Evolutionary conservation across 768 basidiomycete genomes (phyloP), one percentile per base, ranked within the genome.

Genomic region (Lactarius sanguifluus): DNA sequence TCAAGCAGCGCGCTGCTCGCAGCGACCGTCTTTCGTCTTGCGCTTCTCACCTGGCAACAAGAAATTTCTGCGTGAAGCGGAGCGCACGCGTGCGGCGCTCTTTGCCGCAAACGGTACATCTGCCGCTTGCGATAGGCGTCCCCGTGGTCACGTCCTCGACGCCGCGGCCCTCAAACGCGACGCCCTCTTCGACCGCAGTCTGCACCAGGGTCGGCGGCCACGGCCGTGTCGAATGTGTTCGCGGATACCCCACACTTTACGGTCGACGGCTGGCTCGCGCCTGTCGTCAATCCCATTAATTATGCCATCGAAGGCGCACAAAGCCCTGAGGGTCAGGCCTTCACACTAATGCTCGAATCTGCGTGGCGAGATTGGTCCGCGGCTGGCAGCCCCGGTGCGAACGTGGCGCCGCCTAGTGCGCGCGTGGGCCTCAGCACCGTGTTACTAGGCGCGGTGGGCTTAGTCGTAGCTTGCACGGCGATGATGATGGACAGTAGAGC

Each of bases 311-410:
- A 83, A 66, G 88, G 89, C 0, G 65, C 75, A 0, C 25, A 84
- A 23, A 90, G 89, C 66, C 84, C 93, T 2, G 94, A 96, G 75
- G 87, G 81, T 0, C 82, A 95, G 77, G 90, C 89, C 8, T 96
- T 96, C 75, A 84, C 90, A 13, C 74, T 95, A 6, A 81, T 87
- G 72, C 80, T 94, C 76, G 81, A 92, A 65, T 83, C 90, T 0
- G 89, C 90, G 5, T 91, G 86, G 81, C 78, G 81, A 54, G 92
- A 93, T 69, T 94, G 92, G 91, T 80, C 82, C 1, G 78, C 76
- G 0, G 81, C 74, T 34, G 88, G 89, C 0, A 76, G 82, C 4
- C 76, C 79, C 32, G 87, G 87, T 8, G 77, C 75, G n/a, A 86
- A 82, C 71, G 75, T 66, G 23, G 80, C 76, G 15, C 41, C 59